Conservation (phyloP, 2,329 filamentous ascomycete species). For the Xylariaceae sp. region DNA sequence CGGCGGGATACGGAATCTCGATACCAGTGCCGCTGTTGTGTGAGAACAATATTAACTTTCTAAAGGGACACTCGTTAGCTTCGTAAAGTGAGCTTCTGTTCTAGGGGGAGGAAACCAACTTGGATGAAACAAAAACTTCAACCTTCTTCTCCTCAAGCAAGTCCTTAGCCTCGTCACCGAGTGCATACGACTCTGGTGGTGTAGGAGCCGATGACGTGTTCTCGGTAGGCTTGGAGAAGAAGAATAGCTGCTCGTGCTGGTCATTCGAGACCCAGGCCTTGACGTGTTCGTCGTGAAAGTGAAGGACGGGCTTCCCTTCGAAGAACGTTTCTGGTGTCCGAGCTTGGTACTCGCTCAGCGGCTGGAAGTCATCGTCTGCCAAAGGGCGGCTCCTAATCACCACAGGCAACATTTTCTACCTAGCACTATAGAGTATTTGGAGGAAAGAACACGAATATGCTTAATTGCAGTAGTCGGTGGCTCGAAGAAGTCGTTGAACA, state of each 20-base stretch:
- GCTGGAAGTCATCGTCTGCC: conserved; percentile 51
- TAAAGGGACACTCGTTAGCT: conserved; percentile 21
- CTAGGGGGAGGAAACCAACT: conserved; percentile 37
- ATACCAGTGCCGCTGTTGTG: conserved; percentile 52
- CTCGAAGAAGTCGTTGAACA: too few relatives aligned
- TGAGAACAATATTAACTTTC: conserved; percentile 61
- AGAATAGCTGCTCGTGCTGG: conserved; percentile 50
- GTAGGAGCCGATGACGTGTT: conserved; percentile 23
- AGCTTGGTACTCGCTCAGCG: conserved; percentile 63
- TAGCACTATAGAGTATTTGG: background rate
- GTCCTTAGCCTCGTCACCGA: conserved; percentile 30
- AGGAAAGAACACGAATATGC: too few relatives aligned
- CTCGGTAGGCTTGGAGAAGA: conserved; percentile 40
- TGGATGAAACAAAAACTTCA: conserved; percentile 54
- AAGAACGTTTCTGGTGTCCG: conserved; percentile 70
- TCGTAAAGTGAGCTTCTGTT: conserved; percentile 18
- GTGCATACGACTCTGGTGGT: conserved; percentile 31
- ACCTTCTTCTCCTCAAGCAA: conserved; percentile 40
- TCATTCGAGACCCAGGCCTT: conserved; percentile 53
- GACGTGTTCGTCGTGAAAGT: conserved; percentile 53
- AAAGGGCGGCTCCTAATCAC: conserved; percentile 54
- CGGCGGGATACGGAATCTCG: conserved; percentile 66
- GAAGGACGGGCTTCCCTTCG: conserved; percentile 63
- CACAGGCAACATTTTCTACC: conserved; percentile 39
- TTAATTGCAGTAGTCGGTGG: too few relatives aligned